Evolutionary conservation across 495 filamentous ascomycete genomes (phyloP), one percentile per base, ranked within the genome.

Genomic region (Aspergillus sclerotiicarbonarius): DNA sequence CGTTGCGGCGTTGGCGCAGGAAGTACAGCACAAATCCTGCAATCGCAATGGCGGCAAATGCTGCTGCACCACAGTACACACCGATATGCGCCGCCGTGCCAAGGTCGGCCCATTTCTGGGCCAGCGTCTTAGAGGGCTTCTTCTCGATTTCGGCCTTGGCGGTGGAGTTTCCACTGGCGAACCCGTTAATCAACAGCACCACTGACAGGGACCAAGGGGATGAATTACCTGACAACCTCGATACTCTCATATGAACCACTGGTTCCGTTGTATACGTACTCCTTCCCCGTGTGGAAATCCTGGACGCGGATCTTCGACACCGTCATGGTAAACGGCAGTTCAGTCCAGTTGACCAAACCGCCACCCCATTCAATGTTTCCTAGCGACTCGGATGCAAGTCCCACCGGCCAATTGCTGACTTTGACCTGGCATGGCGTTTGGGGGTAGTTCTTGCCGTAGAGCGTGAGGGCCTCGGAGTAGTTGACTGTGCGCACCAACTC

Each of bases 321-420:
- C 56, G 74, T 84, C 86, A 92, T 91, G 50, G 77, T 84, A 73
- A 84, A 93, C 1, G 90, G 50, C 0, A 35, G n/a, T 13, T 35
- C 25, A 1, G 29, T 20, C 71, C 84, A 93, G 65, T 90, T 81
- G 8, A 87, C 89, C 48, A 76, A 58, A 46, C 90, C 90, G 53
- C 89, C 88, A 54, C 88, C 89, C 90, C 90, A 92, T 59, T 88
- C 71, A 3, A 71, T 54, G 41, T 62, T 68, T n/a, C 69, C 69
- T 7, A 78, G 64, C 1, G 84, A 66, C 61, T 90, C 86, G 58
- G 71, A 71, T 0, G 84, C 67, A 35, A 66, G 35, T 8, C 67
- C 67, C 16, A 64, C 67, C 0, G 67, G 67, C 65, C 67, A 70
- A 13, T 54, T 51, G 47, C 62, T 64, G 7, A 66, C 29, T 45